Evolutionary conservation across 140 eudicot species (phyloP).

Genomic region (Bidens hawaiensis): DNA sequence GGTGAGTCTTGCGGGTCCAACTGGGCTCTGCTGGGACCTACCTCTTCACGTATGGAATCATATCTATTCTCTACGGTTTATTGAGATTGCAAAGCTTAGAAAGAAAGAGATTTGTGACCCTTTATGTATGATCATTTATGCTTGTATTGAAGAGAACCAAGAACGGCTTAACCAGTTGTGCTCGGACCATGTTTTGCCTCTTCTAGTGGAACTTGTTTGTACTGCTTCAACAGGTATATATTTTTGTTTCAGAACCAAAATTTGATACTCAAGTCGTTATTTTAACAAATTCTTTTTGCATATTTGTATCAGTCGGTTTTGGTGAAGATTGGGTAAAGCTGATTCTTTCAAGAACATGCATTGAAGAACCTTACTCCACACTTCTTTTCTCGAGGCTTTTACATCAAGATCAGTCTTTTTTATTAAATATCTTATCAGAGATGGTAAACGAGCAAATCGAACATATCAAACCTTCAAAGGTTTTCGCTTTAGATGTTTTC

Average conservation of each 20-base stretch:
- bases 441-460: slow-evolving; percentile 53
- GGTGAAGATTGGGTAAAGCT: slow-evolving; percentile 68
- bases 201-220: slow-evolving; percentile 46
- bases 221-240: slow-evolving; percentile 53
- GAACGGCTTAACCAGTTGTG: slow-evolving; percentile 40
- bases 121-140: slow-evolving; percentile 70
- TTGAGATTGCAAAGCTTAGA: slow-evolving; percentile 50
- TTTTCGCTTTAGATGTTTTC: slow-evolving; percentile 42
- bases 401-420: slow-evolving; percentile 45
- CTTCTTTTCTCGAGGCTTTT: slow-evolving; percentile 37
- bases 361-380: slow-evolving; percentile 45
- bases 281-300: too few relatives aligned
- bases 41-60: too few relatives aligned
- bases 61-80: slow-evolving; percentile 43
- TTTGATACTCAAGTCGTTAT: not conserved
- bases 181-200: slow-evolving; percentile 44
- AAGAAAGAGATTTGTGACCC: slow-evolving; percentile 73
- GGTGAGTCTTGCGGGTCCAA: too few relatives aligned
- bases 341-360: slow-evolving; percentile 59
- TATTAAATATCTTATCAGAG: slow-evolving; percentile 53
- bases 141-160: slow-evolving; percentile 47
- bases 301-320: slow-evolving; percentile 52
- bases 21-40: too few relatives aligned
- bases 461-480: slow-evolving; percentile 33
- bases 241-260: not conserved